A percentile compares a stretch with the other conserved stretches of the same genome.
phyloP scores from a whole-genome alignment of 2,329 filamentous ascomycete species.

The Ophiosphaerella korrae region DNA sequence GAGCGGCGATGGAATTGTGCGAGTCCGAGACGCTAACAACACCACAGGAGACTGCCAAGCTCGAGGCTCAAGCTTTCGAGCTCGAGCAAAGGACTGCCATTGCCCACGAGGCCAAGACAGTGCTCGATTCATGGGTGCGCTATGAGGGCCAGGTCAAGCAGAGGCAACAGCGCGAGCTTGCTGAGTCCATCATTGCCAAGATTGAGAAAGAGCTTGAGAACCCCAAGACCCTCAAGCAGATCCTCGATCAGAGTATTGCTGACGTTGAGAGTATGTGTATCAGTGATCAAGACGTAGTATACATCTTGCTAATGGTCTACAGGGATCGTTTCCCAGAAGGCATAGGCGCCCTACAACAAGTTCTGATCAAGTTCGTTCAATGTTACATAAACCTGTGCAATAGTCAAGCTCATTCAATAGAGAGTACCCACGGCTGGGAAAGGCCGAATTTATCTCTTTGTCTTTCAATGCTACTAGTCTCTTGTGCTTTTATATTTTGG shows the following conservation, averaged over 20 bases:
- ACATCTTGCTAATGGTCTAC: slow-evolving; percentile 20
- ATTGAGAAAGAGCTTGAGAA: slow-evolving; percentile 98
- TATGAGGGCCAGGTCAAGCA: slow-evolving; percentile 99
- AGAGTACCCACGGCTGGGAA: slow-evolving; percentile 36
- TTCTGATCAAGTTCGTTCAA: slow-evolving; percentile 34
- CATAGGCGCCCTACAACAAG: slow-evolving; percentile 40
- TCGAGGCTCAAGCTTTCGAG: slow-evolving; percentile 95
- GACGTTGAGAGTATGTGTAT: slow-evolving; percentile 86
- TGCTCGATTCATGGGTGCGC: slow-evolving; percentile 97
- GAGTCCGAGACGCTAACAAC: slow-evolving; percentile 24
- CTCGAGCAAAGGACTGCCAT: slow-evolving; percentile 95
- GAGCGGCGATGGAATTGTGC: slow-evolving; percentile 2
- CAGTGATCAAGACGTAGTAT: neutral
- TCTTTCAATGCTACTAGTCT: slow-evolving; percentile 9
- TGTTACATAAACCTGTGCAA: slow-evolving; percentile 51
- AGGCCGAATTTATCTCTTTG: slow-evolving; percentile 28
- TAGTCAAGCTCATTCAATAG: slow-evolving; percentile 46
- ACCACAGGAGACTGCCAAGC: slow-evolving; percentile 86
- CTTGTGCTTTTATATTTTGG: slow-evolving; percentile 20
- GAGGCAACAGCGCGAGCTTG: slow-evolving; percentile 96
- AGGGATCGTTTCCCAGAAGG: slow-evolving; percentile 46
- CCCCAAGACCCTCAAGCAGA: slow-evolving; percentile 96
- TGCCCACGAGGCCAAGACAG: slow-evolving; percentile 88
- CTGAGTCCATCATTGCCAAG: slow-evolving; percentile 91
- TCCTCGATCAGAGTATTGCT: slow-evolving; percentile 92